These are phyloP conservation scores for Bryopsis sp. DNA, from an alignment of 139 green algal genomes.

Conservation along the genomic window DNA sequence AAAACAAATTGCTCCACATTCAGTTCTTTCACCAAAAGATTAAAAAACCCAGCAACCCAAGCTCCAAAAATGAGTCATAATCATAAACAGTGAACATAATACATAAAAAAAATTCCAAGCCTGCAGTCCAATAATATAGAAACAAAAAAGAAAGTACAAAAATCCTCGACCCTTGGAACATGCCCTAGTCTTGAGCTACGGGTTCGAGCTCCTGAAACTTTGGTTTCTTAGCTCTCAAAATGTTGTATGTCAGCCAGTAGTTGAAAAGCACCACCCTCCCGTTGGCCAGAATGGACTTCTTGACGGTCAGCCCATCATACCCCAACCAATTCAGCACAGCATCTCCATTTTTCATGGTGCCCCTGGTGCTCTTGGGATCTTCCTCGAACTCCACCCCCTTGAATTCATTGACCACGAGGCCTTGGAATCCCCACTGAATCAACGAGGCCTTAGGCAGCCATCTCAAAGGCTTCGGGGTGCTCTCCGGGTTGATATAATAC, in stretches of 20 bases:
- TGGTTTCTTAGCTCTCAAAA: conserved; percentile 46
- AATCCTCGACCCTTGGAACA: no score
- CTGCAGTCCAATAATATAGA: no score
- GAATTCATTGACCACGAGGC: conserved; percentile 83
- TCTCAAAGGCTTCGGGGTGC: conserved; percentile 19
- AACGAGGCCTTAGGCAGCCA: conserved; percentile 48
- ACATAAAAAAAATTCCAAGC: no score
- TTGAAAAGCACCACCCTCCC: conserved; percentile 45
- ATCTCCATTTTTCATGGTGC: conserved; percentile 22
- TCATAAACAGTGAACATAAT: no score
- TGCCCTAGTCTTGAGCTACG: no score
- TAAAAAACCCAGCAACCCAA: no score
- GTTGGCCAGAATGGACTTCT: conserved; percentile 23
- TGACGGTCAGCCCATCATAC: conserved; percentile 40
- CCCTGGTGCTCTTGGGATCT: conserved; percentile 7
- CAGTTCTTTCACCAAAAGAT: no score
- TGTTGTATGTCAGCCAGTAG: conserved; percentile 53
- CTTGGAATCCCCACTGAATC: conserved; percentile 63
- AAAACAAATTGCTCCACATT: no score
- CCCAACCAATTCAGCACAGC: conserved; percentile 60
- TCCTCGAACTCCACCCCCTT: conserved; percentile 53
- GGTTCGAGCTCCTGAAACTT: no score
- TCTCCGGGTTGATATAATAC: conserved; percentile 71
- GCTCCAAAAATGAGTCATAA: no score
- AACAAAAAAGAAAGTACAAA: no score